Conservation (phyloP, 495 filamentous ascomycete genomes). For the Cercophora sp. region DNA sequence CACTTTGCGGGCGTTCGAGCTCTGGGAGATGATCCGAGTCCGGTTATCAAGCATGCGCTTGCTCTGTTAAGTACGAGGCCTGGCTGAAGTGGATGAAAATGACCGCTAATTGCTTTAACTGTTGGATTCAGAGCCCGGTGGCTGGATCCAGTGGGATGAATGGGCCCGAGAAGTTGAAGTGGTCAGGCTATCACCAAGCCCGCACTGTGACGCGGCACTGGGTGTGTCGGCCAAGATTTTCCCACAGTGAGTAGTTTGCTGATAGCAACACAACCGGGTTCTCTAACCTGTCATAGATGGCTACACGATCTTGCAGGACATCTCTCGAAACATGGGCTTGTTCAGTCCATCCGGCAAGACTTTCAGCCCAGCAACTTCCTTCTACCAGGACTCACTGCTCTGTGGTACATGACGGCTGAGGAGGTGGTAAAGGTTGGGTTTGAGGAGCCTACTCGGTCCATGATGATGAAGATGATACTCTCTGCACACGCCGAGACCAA, state of each 20-base stretch:
- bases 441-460: too few species aligned
- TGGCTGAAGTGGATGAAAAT: background rate
- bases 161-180: constrained; percentile 9
- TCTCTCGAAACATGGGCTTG: constrained; percentile 2
- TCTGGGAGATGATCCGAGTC: constrained; percentile 7
- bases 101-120: background rate
- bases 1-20: constrained; percentile 11
- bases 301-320: constrained; percentile 4
- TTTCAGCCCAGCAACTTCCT: background rate
- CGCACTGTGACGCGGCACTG: constrained; percentile 5
- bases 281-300: constrained; percentile 2
- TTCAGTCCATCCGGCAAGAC: constrained; percentile 1
- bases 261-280: too few species aligned
- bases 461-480: background rate
- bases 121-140: constrained; percentile 8
- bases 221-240: constrained; percentile 9
- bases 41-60: constrained; percentile 6
- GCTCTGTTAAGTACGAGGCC: constrained; percentile 7
- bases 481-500: constrained; percentile 5
- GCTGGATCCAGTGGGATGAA: constrained; percentile 14
- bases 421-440: constrained; percentile 8
- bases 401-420: constrained; percentile 11
- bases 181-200: background rate
- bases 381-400: constrained; percentile 1
- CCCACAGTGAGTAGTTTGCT: background rate